A percentile compares a stretch with the other conserved stretches of the same genome.
phyloP scores from a whole-genome alignment of 1,284 basidiomycete species.

The Marasmius oreades region DNA sequence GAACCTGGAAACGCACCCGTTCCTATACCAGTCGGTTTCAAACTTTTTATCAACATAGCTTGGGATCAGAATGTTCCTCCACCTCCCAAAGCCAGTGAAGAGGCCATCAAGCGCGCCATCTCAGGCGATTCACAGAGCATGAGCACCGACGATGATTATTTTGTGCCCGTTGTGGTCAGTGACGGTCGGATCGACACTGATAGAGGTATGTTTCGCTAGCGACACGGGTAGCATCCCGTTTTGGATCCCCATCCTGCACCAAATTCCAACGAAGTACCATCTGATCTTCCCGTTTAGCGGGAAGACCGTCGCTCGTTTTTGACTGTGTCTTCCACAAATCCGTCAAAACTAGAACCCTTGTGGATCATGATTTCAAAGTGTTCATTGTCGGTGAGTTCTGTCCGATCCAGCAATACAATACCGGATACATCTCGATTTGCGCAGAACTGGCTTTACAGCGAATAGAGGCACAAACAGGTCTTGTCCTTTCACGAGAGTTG shows the following conservation, averaged over 20 bases:
- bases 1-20: slow-evolving; percentile 26
- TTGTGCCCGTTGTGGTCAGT: slow-evolving; percentile 70
- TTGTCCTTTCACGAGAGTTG: slow-evolving; percentile 61
- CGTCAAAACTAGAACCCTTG: slow-evolving; percentile 53
- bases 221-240: background rate
- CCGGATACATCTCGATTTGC: background rate
- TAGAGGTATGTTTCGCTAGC: slow-evolving; percentile 50
- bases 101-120: slow-evolving; percentile 54
- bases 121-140: slow-evolving; percentile 40
- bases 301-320: slow-evolving; percentile 63
- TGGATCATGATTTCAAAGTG: slow-evolving; percentile 59
- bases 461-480: slow-evolving; percentile 54
- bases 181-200: slow-evolving; percentile 59
- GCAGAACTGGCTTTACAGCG: slow-evolving; percentile 65
- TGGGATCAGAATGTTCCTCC: slow-evolving; percentile 65
- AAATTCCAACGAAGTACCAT: background rate
- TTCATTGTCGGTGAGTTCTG: slow-evolving; percentile 58
- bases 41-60: slow-evolving; percentile 71
- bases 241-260: too few relatives aligned
- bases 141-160: slow-evolving; percentile 41
- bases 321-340: slow-evolving; percentile 63
- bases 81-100: slow-evolving; percentile 55
- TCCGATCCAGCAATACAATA: background rate
- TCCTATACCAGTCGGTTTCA: slow-evolving; percentile 43
- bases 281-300: slow-evolving; percentile 39